Evolutionary conservation across 1,284 basidiomycete genomes (phyloP), one percentile per base, ranked within the genome.

Genomic region (Puccinia sorghi): DNA sequence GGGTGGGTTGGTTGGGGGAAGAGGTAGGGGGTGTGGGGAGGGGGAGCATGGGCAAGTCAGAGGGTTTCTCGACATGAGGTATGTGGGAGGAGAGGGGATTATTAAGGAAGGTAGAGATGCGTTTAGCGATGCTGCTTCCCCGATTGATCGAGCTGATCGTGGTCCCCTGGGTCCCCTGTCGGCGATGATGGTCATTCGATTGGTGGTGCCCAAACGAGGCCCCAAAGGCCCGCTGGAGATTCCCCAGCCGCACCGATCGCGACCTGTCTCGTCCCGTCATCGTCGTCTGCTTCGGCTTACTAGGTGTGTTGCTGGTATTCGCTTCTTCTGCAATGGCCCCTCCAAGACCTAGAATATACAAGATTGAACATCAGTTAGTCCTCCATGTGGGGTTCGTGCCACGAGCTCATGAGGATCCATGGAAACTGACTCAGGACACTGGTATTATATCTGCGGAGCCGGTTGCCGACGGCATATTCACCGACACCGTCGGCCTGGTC

Each of bases 401-500:
- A 70, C 32, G 32, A 32, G 32, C 32, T 32, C 32, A 32, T 32
- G 46, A 37, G 50, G 20, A n/a, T 39, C 22, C 5, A 27, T 11
- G 25, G 15, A 69, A 6, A 78, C 75, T 70, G 15, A 79, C 76
- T 79, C 20, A 72, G 22, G 27, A 43, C 37, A 63, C 69, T 79
- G 17, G 76, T 71, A 56, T 79, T 79, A 43, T 71, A 79, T 56
- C 69, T 61, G 41, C 76, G 61, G 32, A 79, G 71, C n/a, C 69
- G 41, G 52, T 79, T 79, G 13, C 76, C 76, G 8, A 79, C 67
- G 7, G 76, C 76, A 72, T 32, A 50, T 37, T 72, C 76, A 39
- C 76, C 76, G 22, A 72, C 69, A 9, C 76, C 76, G 43, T 79
- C 76, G 12, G 76, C 76, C 52, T 79, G 76, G n/a, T 79, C 76